Conservation (phyloP, 352 stramenopile genomes). For the Phytophthora idaei region DNA sequence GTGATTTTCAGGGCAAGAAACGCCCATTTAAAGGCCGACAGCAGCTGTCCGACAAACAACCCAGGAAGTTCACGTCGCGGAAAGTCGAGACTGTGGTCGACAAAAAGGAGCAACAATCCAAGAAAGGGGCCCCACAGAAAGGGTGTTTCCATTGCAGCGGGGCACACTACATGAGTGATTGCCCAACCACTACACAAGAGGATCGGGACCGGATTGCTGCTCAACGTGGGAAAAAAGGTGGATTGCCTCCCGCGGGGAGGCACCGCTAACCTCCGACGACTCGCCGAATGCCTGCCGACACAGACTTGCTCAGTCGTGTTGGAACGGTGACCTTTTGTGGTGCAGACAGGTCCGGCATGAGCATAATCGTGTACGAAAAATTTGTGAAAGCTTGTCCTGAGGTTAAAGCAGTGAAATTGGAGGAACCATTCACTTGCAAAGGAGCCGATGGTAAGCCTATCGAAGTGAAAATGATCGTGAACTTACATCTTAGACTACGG, state of each 20-base stretch:
- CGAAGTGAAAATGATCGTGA: no score
- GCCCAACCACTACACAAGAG: neutral
- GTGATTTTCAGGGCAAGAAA: neutral
- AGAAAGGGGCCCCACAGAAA: neutral
- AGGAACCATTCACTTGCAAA: no score
- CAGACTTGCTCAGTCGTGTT: neutral
- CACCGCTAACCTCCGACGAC: neutral
- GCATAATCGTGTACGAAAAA: neutral
- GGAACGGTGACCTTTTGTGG: constrained; percentile 20
- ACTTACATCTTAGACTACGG: no score
- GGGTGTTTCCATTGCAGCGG: neutral
- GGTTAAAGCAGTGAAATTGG: no score
- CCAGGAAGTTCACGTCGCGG: neutral
- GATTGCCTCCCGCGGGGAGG: neutral
- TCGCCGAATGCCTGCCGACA: neutral
- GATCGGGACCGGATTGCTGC: neutral
- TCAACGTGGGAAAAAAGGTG: neutral
- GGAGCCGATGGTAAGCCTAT: no score
- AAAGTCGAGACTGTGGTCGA: neutral
- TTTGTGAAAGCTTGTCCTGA: no score
- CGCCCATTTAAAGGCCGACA: no score
- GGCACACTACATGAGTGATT: neutral
- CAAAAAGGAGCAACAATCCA: neutral
- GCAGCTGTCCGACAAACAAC: neutral
- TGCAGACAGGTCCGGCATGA: constrained; percentile 23